A percentile compares a stretch with the other conserved stretches of the same genome.
These are phyloP conservation scores for Strigomonas culicis DNA, from an alignment of 208 protist genomes.

Conservation along the genomic window DNA sequence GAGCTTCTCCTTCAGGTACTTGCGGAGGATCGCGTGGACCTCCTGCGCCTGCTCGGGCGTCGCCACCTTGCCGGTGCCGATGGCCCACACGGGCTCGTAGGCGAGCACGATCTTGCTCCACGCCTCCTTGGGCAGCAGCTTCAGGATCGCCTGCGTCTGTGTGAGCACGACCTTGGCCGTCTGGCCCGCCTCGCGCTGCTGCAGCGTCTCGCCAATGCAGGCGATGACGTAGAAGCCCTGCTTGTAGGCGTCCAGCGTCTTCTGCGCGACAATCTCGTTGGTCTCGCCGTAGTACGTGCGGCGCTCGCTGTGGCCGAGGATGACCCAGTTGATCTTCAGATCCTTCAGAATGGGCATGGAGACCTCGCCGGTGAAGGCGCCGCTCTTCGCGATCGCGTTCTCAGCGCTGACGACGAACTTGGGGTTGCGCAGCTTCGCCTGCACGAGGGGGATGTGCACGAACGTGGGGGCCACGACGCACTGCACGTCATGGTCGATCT, in stretches of 20 bases:
- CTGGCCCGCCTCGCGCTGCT: conserved; percentile 89
- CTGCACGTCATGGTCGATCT: conserved; percentile 75
- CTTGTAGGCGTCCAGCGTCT: conserved; percentile 77
- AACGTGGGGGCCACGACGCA: conserved; percentile 86
- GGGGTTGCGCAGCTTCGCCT: conserved; percentile 55
- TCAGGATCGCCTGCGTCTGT: conserved; percentile 90
- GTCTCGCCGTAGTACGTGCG: conserved; percentile 94
- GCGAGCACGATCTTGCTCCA: conserved; percentile 96
- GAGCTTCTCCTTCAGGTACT: conserved; percentile 88
- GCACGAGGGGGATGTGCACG: conserved; percentile 76
- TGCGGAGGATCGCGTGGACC: conserved; percentile 88
- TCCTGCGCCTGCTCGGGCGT: conserved; percentile 96
- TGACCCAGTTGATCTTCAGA: conserved; percentile 90
- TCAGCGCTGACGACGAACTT: conserved; percentile 79
- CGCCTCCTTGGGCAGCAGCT: conserved; percentile 55
- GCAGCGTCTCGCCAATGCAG: conserved; percentile 96
- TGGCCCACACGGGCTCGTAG: conserved; percentile 99
- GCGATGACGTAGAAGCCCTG: conserved; percentile 93
- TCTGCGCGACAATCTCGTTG: conserved; percentile 92
- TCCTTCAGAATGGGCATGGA: conserved; percentile 93
- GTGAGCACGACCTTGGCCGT: conserved; percentile 89
- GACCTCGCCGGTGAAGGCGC: conserved; percentile 90
- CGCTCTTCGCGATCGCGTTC: conserved; percentile 85
- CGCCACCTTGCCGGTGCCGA: conserved; percentile 97
- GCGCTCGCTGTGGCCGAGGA: conserved; percentile 98